A percentile compares a stretch with the other conserved stretches of the same genome.
Evolutionary conservation across 768 basidiomycete genomes (phyloP).

Genomic region (Coprinopsis sp.): DNA sequence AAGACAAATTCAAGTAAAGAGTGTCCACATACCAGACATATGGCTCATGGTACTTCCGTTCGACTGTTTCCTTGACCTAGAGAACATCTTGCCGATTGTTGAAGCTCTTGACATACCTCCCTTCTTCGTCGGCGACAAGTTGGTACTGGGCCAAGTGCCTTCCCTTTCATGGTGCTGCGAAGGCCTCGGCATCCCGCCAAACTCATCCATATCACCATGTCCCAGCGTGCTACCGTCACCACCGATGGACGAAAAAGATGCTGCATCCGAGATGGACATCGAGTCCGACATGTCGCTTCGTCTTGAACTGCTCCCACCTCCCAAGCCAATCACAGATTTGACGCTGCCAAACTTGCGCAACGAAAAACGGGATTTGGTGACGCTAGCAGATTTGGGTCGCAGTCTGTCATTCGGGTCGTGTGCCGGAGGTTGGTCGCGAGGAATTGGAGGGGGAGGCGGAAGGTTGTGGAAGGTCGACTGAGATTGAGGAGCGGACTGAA

Average conservation of each 20-base stretch:
- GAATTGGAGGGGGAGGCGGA: neutral
- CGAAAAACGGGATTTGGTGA: conserved; percentile 41
- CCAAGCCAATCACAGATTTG: conserved; percentile 27
- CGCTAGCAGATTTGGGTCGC: conserved; percentile 46
- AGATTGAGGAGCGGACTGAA: neutral
- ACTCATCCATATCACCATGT: conserved; percentile 28
- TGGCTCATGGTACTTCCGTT: conserved; percentile 40
- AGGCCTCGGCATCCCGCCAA: conserved; percentile 19
- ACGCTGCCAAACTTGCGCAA: conserved; percentile 46
- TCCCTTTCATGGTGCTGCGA: conserved; percentile 19
- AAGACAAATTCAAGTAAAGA: neutral
- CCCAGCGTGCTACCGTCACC: conserved; percentile 55
- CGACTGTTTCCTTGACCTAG: conserved; percentile 50
- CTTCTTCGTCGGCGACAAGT: conserved; percentile 49
- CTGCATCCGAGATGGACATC: conserved; percentile 53
- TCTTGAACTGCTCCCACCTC: conserved; percentile 6
- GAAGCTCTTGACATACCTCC: conserved; percentile 43
- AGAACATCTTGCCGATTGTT: conserved; percentile 58
- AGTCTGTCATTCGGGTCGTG: neutral
- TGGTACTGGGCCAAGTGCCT: conserved; percentile 45
- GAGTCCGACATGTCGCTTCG: conserved; percentile 46
- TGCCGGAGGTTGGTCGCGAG: neutral
- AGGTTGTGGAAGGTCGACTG: neutral
- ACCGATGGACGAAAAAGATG: conserved; percentile 66
- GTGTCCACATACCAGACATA: conserved; percentile 34